Evolutionary conservation across 2,329 filamentous ascomycete genomes (phyloP), one percentile per base, ranked within the genome.

Genomic region (Colletotrichum orchidophilum): DNA sequence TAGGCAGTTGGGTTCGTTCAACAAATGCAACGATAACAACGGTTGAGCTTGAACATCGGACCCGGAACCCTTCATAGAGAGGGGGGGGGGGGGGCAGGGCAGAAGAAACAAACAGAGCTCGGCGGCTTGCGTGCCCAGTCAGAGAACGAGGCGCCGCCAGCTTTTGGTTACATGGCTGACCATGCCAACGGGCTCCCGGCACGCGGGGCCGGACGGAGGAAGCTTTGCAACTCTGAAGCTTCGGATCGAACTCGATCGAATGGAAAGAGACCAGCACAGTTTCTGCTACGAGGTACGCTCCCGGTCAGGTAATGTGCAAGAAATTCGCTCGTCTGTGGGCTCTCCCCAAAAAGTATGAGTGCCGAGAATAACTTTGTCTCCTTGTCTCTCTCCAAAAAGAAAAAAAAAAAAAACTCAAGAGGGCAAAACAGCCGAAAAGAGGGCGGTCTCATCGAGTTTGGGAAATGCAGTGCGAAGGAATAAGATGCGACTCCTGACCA

Each of bases 381-480:
- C 18, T 18, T 46, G 18, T 46, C 18, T n/a, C 18, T n/a, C 33
- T 18, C 3, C 15, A 53, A 53, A 12, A 13, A 13, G 33, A 13
- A 35, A 35, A 53, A 7, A 33, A n/a, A n/a, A n/a, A n/a, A n/a
- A 29, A 46, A 29, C 35, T 60, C 24, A 46, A 27, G n/a, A n/a
- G 39, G 18, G 57, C 26, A 8, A 29, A 60, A 46, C 3, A 24
- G 24, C 4, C 57, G 35, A 46, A 5, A 24, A 12, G 35, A 24
- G n/a, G 35, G 57, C 57, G 57, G 57, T 60, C 57, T 60, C 57
- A 46, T 62, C 27, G 5, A 31, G 60, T 63, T 35, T 27, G 11
- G 60, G 11, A 58, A 42, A 49, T 46, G 61, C 55, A 26, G 24
- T 63, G 58, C 49, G 15, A 27, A 24, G 60, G 31, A 52, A 6